Percentiles rank a stretch among this genome's conserved stretches.
Evolutionary conservation across 768 basidiomycete species (phyloP).

Genomic region (Galerina sulciceps): DNA sequence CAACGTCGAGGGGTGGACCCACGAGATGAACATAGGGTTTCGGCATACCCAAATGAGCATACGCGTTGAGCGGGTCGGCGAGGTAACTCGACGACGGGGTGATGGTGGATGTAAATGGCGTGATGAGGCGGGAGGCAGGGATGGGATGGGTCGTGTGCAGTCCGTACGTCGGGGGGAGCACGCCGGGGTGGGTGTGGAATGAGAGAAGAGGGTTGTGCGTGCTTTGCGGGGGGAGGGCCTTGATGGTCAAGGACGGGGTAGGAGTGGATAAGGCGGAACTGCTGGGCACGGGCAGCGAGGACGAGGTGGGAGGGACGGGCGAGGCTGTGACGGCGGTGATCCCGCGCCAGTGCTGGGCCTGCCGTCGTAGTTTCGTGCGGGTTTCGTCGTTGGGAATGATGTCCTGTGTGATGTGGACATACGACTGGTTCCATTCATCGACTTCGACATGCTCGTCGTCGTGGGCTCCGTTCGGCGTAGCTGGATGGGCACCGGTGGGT

Average conservation of each 20-base stretch:
- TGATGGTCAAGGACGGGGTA: constrained; percentile 45
- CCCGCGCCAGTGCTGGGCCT: constrained; percentile 68
- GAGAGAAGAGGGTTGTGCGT: constrained; percentile 21
- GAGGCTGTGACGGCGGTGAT: constrained; percentile 49
- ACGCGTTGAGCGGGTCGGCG: constrained; percentile 84
- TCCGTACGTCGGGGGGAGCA: constrained; percentile 62
- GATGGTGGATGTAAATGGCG: constrained; percentile 67
- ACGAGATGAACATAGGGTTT: constrained; percentile 84
- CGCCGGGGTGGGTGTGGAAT: constrained; percentile 39
- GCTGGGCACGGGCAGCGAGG: background rate
- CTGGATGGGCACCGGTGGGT: background rate
- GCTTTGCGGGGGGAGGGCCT: constrained; percentile 26
- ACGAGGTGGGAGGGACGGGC: background rate
- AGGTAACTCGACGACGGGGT: constrained; percentile 73
- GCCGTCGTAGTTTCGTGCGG: constrained; percentile 53
- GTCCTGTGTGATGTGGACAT: constrained; percentile 52
- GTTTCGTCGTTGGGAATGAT: constrained; percentile 45
- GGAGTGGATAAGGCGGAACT: constrained; percentile 38
- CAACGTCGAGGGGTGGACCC: constrained; percentile 76
- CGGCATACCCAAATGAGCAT: constrained; percentile 79
- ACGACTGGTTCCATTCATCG: constrained; percentile 47
- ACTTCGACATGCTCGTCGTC: constrained; percentile 46
- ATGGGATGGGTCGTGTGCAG: constrained; percentile 69
- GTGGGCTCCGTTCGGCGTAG: constrained; percentile 6
- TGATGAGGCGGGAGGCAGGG: constrained; percentile 56